Evolutionary conservation across 345 rosid species (phyloP), one percentile per base, ranked within the genome.

Genomic region (Punica granatum): DNA sequence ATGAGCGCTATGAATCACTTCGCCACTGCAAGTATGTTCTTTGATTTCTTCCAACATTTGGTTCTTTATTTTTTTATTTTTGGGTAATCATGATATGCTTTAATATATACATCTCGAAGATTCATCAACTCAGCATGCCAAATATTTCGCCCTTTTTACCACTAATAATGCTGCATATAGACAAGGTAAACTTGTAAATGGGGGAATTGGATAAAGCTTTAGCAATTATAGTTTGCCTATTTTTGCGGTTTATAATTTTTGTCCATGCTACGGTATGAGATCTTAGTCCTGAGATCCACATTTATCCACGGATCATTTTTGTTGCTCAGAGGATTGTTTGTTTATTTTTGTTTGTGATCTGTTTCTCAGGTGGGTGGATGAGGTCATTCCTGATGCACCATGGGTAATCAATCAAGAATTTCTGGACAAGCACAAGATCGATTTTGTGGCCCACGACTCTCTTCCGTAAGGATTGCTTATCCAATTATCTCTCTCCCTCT

Each of bases 11-110:
- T 39, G 98, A 92, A 73, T 90, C 96, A 42, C 98, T 92, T 70
- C 96, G 95, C 23, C 98, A 92, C 69, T 92, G 98, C 98, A 92
- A 83, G 98, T 92, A 85, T 67, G 82, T 25, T 71, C n/a, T 48
- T 66, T 28, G 35, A 56, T 41, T 14, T 43, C 37, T 25, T 7
- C 32, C n/a, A n/a, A n/a, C n/a, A n/a, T n/a, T n/a, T n/a, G n/a
- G n/a, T n/a, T n/a, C n/a, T n/a, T n/a, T 44, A 21, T 32, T 69
- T 28, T 30, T 9, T 34, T 60, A 30, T 30, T 65, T 30, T 54
- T n/a, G n/a, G n/a, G n/a, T 34, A 60, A 39, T n/a, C 37, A 48
- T 28, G 46, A 65, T 64, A 33, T 35, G 48, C 62, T 67, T 39
- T 1, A 44, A 7, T n/a, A n/a, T n/a, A n/a, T n/a, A n/a, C n/a